Conservation (phyloP, 768 basidiomycete species). For the Russula emetica region DNA sequence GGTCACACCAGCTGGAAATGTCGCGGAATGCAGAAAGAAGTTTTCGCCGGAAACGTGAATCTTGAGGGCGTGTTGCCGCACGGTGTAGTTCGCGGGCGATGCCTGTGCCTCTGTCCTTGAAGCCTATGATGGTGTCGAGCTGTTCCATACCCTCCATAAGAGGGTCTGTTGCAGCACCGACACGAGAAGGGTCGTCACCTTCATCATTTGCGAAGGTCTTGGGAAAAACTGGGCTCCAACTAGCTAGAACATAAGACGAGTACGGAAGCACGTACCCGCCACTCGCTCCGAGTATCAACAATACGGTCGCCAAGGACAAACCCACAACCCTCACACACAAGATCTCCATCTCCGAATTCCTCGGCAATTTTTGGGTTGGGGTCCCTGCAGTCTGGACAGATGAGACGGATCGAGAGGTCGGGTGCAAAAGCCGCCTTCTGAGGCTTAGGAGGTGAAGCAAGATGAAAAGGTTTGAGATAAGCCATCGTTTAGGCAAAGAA, state of each 20-base stretch:
- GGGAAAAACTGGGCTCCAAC: slow-evolving; percentile 24
- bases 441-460: slow-evolving; percentile 54
- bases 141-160: slow-evolving; percentile 92
- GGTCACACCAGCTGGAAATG: slow-evolving; percentile 92
- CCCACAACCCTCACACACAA: slow-evolving; percentile 91
- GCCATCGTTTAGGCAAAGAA: not conserved
- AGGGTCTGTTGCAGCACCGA: slow-evolving; percentile 95
- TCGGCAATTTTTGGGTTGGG: slow-evolving; percentile 93
- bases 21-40: slow-evolving; percentile 86
- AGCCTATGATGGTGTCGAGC: slow-evolving; percentile 91
- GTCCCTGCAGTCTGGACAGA: slow-evolving; percentile 93
- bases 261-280: slow-evolving; percentile 63
- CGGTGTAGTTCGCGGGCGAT: slow-evolving; percentile 89
- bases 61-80: slow-evolving; percentile 77
- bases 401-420: slow-evolving; percentile 81
- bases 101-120: slow-evolving; percentile 91
- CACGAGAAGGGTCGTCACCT: slow-evolving; percentile 99
- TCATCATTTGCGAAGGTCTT: slow-evolving; percentile 99
- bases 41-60: slow-evolving; percentile 77
- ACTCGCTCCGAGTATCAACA: slow-evolving; percentile 98
- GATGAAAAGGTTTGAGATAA: slow-evolving; percentile 61
- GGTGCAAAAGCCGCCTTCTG: slow-evolving; percentile 65
- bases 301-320: slow-evolving; percentile 93
- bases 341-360: slow-evolving; percentile 96
- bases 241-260: slow-evolving; percentile 21